Conservation (phyloP, 371 early-diverging fungal genomes). For the Rhizomucor pusillus region DNA sequence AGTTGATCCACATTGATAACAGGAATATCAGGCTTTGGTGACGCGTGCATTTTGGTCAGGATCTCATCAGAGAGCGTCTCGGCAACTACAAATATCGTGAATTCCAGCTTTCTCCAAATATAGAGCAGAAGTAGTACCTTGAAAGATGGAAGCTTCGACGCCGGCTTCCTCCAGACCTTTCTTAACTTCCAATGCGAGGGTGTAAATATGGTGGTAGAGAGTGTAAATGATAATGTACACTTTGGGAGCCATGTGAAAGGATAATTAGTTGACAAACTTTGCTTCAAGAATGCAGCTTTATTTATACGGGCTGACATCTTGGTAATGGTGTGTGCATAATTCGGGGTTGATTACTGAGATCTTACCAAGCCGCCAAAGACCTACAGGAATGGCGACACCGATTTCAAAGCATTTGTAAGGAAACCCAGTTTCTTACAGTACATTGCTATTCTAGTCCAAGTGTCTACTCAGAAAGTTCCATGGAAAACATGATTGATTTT, state of each 20-base stretch:
- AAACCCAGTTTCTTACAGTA: no score
- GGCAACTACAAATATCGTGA: constrained; percentile 22
- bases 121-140: constrained; percentile 20
- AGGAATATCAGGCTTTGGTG: constrained; percentile 52
- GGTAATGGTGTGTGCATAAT: no score
- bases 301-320: no score
- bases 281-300: no score
- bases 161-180: constrained; percentile 57
- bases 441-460: no score
- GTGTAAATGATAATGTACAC: constrained; percentile 51
- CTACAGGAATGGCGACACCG: no score
- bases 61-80: constrained; percentile 64
- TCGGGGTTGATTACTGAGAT: no score
- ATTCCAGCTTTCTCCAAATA: not conserved
- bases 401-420: no score
- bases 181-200: constrained; percentile 56
- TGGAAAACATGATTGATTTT: no score
- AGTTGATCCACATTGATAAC: constrained; percentile 54
- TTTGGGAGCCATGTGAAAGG: constrained; percentile 29
- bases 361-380: no score
- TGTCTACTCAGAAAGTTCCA: no score
- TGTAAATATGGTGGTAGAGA: constrained; percentile 56
- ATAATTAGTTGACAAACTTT: no score
- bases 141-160: constrained; percentile 67
- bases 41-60: constrained; percentile 63